phyloP scores from a whole-genome alignment of 345 rosid species.

The Corchorus olitorius region DNA sequence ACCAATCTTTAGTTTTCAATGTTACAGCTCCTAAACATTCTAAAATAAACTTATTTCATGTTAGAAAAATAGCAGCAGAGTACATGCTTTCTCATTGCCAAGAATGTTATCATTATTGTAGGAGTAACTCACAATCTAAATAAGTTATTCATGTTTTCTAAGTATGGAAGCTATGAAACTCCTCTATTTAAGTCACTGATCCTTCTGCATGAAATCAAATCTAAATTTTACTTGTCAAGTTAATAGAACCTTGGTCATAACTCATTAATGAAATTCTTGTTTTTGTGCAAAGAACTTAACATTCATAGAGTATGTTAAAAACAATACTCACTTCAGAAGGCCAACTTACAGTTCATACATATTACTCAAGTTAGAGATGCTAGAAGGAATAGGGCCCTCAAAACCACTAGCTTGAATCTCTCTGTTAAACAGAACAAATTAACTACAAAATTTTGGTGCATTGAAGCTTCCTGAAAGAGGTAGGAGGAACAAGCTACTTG shows the following conservation, averaged over 20 bases:
- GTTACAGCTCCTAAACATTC: conserved; percentile 46
- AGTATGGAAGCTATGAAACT: conserved; percentile 40
- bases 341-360: conserved; percentile 48
- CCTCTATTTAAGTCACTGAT: conserved; percentile 48
- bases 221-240: background rate
- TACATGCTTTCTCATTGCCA: background rate
- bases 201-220: conserved; percentile 40
- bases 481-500: background rate
- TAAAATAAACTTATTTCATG: conserved; percentile 21
- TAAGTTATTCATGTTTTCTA: conserved; percentile 29
- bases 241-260: background rate
- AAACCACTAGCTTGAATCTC: conserved; percentile 63
- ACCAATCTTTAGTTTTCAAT: too few relatives aligned
- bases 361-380: conserved; percentile 34
- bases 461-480: background rate
- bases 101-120: background rate
- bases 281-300: background rate
- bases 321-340: background rate
- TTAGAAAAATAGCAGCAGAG: background rate
- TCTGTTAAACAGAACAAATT: conserved; percentile 27
- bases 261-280: background rate
- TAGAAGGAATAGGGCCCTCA: conserved; percentile 52
- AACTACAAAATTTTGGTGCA: background rate
- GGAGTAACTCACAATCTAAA: conserved; percentile 36
- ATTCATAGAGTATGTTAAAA: background rate